A percentile compares a stretch with the other conserved stretches of the same genome.
Conservation (phyloP, 805 yeast genomes). For the Wickerhamiella brachini region DNA sequence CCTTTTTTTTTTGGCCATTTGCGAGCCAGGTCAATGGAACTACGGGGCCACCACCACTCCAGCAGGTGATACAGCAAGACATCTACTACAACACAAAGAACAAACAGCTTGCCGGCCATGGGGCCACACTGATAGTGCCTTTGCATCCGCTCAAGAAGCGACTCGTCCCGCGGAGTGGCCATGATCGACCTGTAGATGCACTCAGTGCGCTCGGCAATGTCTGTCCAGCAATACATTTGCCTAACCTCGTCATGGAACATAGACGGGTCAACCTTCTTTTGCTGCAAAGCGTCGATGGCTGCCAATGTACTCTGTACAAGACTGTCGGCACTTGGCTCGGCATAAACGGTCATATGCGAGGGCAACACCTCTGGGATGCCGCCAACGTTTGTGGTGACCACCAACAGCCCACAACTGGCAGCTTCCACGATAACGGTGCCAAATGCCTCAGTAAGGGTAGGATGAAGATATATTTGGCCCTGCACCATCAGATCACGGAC, state of each 20-base stretch:
- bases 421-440: slow-evolving; percentile 97
- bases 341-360: slow-evolving; percentile 80
- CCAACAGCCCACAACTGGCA: slow-evolving; percentile 85
- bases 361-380: slow-evolving; percentile 97
- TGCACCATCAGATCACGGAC: slow-evolving; percentile 85
- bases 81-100: slow-evolving; percentile 71
- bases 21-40: slow-evolving; percentile 53
- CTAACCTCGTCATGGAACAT: slow-evolving; percentile 65
- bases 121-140: slow-evolving; percentile 49
- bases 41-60: slow-evolving; percentile 58
- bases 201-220: slow-evolving; percentile 79
- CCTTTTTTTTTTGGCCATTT: slow-evolving; percentile 47
- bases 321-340: slow-evolving; percentile 77
- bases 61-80: slow-evolving; percentile 46
- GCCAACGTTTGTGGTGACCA: slow-evolving; percentile 92
- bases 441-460: slow-evolving; percentile 91
- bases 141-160: slow-evolving; percentile 44
- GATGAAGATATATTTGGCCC: slow-evolving; percentile 89
- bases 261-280: slow-evolving; percentile 52
- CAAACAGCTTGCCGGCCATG: slow-evolving; percentile 78
- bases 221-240: slow-evolving; percentile 81
- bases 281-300: slow-evolving; percentile 52
- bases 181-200: slow-evolving; percentile 43
- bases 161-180: slow-evolving; percentile 30
- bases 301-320: slow-evolving; percentile 53